Percentiles rank a stretch among this genome's conserved stretches.
phyloP scores from a whole-genome alignment of 176 grass and related monocot genomes.

The Oryza australiensis region DNA sequence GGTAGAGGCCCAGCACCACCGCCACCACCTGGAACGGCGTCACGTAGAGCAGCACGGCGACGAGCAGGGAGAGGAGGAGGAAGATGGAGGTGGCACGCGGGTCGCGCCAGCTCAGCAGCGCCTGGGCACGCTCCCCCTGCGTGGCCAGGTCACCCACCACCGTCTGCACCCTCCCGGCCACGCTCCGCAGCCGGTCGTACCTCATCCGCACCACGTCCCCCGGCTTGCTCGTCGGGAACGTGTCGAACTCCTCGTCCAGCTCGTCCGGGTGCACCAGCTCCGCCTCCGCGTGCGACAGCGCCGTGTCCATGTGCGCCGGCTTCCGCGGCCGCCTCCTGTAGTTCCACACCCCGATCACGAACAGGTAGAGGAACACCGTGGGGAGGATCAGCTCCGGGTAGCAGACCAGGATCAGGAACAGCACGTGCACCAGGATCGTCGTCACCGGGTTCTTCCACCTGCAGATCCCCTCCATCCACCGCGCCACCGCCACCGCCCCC shows the following conservation, averaged over 20 bases:
- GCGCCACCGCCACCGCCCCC: conserved; percentile 28
- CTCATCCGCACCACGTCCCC: conserved; percentile 58
- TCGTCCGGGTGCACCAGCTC: conserved; percentile 63
- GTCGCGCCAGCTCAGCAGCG: conserved; percentile 67
- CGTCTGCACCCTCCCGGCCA: conserved; percentile 60
- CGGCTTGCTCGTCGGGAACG: conserved; percentile 52
- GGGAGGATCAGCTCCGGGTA: conserved; percentile 89
- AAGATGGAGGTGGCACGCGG: conserved; percentile 48
- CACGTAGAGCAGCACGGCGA: conserved; percentile 48
- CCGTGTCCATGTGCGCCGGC: conserved; percentile 75
- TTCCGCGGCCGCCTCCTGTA: conserved; percentile 46
- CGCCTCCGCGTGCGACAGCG: conserved; percentile 56
- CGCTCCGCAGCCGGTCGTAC: conserved; percentile 72
- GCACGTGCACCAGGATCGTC: conserved; percentile 67
- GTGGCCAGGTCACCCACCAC: conserved; percentile 63
- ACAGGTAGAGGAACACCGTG: conserved; percentile 65
- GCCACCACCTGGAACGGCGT: conserved; percentile 61
- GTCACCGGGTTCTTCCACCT: conserved; percentile 79
- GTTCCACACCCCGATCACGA: conserved; percentile 60
- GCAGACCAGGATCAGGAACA: conserved; percentile 67
- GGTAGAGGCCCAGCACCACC: conserved; percentile 44
- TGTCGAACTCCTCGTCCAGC: conserved; percentile 96
- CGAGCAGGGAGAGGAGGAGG: conserved; percentile 34
- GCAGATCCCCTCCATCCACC: conserved; percentile 63
- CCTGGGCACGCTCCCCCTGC: conserved; percentile 62